These are phyloP conservation scores for Voacanga thouarsii DNA, from an alignment of 257 asterid species.

Conservation along the genomic window DNA sequence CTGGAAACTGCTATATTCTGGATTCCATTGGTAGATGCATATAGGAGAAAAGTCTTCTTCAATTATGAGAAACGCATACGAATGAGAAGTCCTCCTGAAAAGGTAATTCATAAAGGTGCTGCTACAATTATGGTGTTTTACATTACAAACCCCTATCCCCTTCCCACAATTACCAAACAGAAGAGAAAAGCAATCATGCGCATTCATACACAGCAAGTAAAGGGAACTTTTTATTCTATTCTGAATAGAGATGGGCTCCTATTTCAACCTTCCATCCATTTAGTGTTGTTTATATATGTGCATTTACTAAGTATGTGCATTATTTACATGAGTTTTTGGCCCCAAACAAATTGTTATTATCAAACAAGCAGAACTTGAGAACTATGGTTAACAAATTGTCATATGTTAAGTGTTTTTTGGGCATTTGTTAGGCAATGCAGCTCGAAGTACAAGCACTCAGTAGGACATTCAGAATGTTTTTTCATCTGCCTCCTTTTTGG, in stretches of 20 bases:
- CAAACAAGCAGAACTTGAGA: background rate
- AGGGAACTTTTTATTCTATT: background rate
- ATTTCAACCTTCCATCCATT: background rate
- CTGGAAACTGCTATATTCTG: slow-evolving; percentile 7
- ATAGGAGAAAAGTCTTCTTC: slow-evolving; percentile 72
- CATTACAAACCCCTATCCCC: background rate
- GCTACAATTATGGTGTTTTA: background rate
- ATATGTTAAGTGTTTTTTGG: background rate
- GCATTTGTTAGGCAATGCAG: background rate
- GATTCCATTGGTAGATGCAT: slow-evolving; percentile 52
- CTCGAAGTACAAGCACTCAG: background rate
- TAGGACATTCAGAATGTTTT: background rate
- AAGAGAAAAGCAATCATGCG: too few relatives aligned
- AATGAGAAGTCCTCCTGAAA: slow-evolving; percentile 95
- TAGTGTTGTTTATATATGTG: background rate
- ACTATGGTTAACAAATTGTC: background rate
- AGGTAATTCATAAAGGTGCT: slow-evolving; percentile 37
- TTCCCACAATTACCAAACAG: too few relatives aligned
- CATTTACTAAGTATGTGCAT: background rate
- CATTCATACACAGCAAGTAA: too few relatives aligned
- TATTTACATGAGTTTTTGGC: background rate
- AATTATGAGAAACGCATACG: slow-evolving; percentile 86
- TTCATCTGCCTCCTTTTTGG: background rate
- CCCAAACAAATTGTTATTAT: background rate
- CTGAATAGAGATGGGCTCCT: background rate